These are phyloP conservation scores for Aspergillus sojae DNA, from an alignment of 2,329 filamentous ascomycete species.

Conservation along the genomic window DNA sequence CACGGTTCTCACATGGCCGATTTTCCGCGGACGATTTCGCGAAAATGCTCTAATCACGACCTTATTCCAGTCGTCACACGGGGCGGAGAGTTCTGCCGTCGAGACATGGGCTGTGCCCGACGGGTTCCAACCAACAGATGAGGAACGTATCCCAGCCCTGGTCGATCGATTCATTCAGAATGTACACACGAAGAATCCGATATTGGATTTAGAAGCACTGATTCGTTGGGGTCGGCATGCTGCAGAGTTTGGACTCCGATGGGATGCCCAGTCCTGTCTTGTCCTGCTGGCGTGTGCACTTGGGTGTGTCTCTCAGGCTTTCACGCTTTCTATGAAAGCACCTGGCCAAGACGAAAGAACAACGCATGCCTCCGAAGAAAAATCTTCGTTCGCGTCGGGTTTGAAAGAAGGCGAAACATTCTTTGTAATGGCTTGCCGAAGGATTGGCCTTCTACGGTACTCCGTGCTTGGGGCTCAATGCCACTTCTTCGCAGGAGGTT, in stretches of 20 bases:
- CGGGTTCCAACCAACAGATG: conserved; percentile 17
- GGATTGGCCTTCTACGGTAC: conserved; percentile 31
- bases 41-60: conserved; percentile 23
- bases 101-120: conserved; percentile 12
- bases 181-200: conserved; percentile 43
- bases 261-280: conserved; percentile 37
- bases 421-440: conserved; percentile 33
- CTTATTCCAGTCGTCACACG: conserved; percentile 18
- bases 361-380: conserved; percentile 12
- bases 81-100: conserved; percentile 4
- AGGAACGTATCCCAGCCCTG: conserved; percentile 32
- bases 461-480: conserved; percentile 41
- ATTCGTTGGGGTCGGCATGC: conserved; percentile 23
- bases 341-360: neutral
- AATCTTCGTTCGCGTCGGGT: conserved; percentile 4
- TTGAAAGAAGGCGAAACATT: conserved; percentile 30
- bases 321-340: neutral
- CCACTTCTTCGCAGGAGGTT: conserved; percentile 44
- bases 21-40: conserved; percentile 25
- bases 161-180: conserved; percentile 35
- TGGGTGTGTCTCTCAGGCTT: neutral
- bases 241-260: conserved; percentile 31
- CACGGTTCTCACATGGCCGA: conserved; percentile 30
- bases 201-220: conserved; percentile 34
- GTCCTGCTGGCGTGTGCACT: conserved; percentile 15